Evolutionary conservation across 176 grass and related monocot genomes (phyloP), one percentile per base, ranked within the genome.

Genomic region (Tillandsia fasciculata): DNA sequence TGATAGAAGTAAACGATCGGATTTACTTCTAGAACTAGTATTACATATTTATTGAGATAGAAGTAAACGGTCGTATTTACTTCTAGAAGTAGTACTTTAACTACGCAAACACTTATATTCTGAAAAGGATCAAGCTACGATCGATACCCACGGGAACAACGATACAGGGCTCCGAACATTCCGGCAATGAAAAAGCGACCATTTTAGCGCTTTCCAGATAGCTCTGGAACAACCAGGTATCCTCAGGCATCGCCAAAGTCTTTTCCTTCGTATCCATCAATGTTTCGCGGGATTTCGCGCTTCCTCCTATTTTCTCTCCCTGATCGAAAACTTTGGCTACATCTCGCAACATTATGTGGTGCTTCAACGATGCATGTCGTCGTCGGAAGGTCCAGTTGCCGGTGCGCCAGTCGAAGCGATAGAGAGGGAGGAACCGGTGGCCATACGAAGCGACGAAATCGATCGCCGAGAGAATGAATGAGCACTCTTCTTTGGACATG

Each of bases 321-420:
- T 7, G 33, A 18, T 42, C 12, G 29, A 53, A 22, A 50, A 3
- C 10, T 8, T 47, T 4, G 64, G 9, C 6, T 65, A 7, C 42
- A 15, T 85, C 70, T 53, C 85, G 64, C 64, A 68, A 67, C 82
- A 96, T 64, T 7, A 76, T 53, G 9, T 81, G 74, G 56, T 87
- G 75, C 65, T 87, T 83, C 52, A 81, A 50, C 26, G 61, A 50
- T 20, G 61, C 64, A 1, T 53, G 79, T 26, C 81, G 82, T 26
- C 83, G 83, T 1, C 68, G 64, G 64, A 88, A 96, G 12, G 64
- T 84, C 91, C 91, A 96, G 17, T 80, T 65, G 0, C 88, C 88
- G 0, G 85, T 88, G 52, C 64, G 29, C 91, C 91, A 96, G 10
- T 96, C 75, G 15, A 91, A 88, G 12, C 59, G 69, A 68, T 96